Percentiles rank a stretch among this genome's conserved stretches.
Conservation (phyloP, 768 basidiomycete species). For the Kwoniella dendrophila region DNA sequence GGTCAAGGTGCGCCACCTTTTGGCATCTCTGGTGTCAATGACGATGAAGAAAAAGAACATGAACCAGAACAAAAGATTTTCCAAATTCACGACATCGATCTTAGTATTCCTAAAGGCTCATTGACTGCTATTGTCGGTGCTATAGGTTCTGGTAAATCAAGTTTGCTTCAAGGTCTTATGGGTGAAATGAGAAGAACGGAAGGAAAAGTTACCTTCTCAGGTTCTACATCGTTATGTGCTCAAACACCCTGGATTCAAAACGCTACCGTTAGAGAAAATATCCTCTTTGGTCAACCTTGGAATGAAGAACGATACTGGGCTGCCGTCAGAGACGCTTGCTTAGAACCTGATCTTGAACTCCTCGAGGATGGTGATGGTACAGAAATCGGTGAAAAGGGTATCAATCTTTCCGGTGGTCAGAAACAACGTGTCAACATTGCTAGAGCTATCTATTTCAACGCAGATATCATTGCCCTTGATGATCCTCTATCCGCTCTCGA, state of each 20-base stretch:
- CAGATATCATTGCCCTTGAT: conserved; percentile 85
- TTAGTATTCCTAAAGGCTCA: conserved; percentile 73
- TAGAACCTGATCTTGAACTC: conserved; percentile 78
- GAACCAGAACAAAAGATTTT: conserved; percentile 58
- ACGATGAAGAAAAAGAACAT: conserved; percentile 20
- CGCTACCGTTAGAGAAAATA: conserved; percentile 81
- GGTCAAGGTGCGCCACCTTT: conserved; percentile 32
- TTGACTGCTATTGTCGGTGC: conserved; percentile 83
- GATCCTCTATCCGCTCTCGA: conserved; percentile 82
- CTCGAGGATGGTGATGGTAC: conserved; percentile 76
- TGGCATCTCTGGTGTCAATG: conserved; percentile 14
- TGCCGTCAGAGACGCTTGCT: conserved; percentile 73
- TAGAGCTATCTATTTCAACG: conserved; percentile 80
- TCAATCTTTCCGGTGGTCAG: conserved; percentile 82
- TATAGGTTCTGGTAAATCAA: conserved; percentile 63
- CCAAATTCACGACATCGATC: conserved; percentile 66
- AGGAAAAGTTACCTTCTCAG: conserved; percentile 73
- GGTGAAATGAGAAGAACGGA: conserved; percentile 73
- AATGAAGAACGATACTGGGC: conserved; percentile 81
- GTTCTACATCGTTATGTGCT: conserved; percentile 75
- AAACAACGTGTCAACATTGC: conserved; percentile 79
- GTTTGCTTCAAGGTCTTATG: conserved; percentile 54
- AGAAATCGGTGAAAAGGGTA: conserved; percentile 84
- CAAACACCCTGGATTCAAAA: conserved; percentile 89
- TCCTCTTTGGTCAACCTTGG: conserved; percentile 81